These are phyloP conservation scores for Backusella liffmaniae DNA, from an alignment of 192 early-diverging fungal genomes.

Conservation along the genomic window DNA sequence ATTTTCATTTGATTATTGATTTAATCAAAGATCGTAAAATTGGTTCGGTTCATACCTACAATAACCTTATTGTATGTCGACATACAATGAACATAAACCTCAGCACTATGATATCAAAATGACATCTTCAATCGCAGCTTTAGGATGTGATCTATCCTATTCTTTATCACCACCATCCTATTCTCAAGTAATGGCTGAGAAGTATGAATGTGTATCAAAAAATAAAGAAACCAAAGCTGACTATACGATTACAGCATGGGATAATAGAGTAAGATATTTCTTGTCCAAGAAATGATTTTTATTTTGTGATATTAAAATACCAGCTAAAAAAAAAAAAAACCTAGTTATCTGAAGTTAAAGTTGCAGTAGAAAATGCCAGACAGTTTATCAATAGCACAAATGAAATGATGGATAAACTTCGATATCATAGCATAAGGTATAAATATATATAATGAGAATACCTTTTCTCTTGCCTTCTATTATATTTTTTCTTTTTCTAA, in stretches of 20 bases:
- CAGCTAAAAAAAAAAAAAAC: neutral
- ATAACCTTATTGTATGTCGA: neutral
- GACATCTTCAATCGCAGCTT: neutral
- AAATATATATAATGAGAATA: neutral
- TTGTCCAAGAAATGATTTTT: neutral
- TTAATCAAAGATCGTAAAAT: neutral
- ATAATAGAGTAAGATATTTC: neutral
- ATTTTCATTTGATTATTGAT: neutral
- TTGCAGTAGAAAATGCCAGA: conserved; percentile 2
- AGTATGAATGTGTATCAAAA: neutral
- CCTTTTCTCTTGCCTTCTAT: neutral
- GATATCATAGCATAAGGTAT: conserved; percentile 7
- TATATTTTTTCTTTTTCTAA: neutral
- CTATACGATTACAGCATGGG: neutral
- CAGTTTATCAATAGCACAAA: conserved; percentile 3
- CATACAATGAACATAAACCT: neutral
- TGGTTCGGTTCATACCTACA: neutral
- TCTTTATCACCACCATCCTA: neutral
- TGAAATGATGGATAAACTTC: conserved; percentile 4
- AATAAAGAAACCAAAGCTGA: neutral
- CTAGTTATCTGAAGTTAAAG: conserved; percentile 1
- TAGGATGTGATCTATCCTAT: neutral
- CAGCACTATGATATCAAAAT: conserved; percentile 5
- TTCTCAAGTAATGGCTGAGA: neutral
- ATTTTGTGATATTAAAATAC: neutral